These are phyloP conservation scores for Hura crepitans DNA, from an alignment of 441 rosid genomes.

Conservation along the genomic window DNA sequence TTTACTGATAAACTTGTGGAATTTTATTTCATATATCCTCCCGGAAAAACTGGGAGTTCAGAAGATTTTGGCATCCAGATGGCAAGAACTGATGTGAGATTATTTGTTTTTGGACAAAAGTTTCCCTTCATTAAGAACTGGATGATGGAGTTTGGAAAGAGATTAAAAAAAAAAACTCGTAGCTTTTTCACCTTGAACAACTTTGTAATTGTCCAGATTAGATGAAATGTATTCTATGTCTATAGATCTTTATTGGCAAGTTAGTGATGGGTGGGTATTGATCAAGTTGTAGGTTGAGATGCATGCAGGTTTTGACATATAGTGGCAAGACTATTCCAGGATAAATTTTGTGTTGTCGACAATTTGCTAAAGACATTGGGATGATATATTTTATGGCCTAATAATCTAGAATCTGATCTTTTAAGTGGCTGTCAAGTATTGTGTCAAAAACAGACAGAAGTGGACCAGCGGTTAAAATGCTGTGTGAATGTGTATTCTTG, in stretches of 20 bases:
- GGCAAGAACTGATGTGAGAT: neutral
- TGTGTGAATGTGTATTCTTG: neutral
- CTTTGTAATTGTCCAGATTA: neutral
- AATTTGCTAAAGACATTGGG: neutral
- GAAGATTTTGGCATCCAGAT: neutral
- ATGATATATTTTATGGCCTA: neutral
- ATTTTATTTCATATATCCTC: neutral
- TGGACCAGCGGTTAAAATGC: neutral
- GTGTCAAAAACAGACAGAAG: neutral
- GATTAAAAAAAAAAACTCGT: neutral
- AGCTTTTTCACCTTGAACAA: neutral
- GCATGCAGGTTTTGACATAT: neutral
- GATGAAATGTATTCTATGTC: neutral
- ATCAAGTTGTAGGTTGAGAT: neutral
- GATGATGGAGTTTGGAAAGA: neutral
- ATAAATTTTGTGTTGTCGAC: neutral
- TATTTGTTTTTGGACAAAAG: neutral
- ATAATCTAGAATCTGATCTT: neutral
- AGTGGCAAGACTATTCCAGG: neutral
- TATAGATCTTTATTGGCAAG: neutral
- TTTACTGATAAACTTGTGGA: neutral
- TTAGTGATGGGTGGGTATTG: neutral
- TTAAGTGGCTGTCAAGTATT: neutral
- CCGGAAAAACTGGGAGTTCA: neutral
- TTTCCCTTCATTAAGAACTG: neutral